Evolutionary conservation across 306 rosid genomes (phyloP), one percentile per base, ranked within the genome.

Genomic region (Alnus rubra): DNA sequence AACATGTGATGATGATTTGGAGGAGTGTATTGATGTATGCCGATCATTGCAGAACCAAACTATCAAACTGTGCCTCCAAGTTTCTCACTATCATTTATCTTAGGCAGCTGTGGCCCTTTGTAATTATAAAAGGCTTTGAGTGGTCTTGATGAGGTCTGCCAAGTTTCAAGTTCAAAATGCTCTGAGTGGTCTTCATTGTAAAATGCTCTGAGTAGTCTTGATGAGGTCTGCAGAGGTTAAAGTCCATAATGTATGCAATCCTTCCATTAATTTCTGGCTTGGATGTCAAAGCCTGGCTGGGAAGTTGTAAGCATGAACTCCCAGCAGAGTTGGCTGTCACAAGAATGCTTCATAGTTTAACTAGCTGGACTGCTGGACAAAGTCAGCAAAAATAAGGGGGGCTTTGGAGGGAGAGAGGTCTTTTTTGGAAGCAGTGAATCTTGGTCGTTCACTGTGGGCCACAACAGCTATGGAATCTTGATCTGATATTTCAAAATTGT

Each of bases 1-100:
- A 64, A 93, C 98, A 44, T 90, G 98, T 85, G 98, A 93, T 85
- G 90, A 88, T 78, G 98, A 96, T 85, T 83, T 91, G 62, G 96
- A 91, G 80, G 99, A 96, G 80, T 96, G 99, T 78, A 84, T 96
- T 80, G 98, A 90, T 82, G 92, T 96, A 15, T 82, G 82, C 73
- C 91, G 80, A 83, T 82, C 91, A 54, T 87, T 89, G 49, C 83
- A 56, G 69, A 65, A 67, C 77, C 74, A 77, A 42, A 90, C 94
- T 7, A 90, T 96, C 80, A 96, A 92, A 86, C 94, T 96, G 69
- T 82, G 86, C 39, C 78, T 94, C 64, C 97, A 89, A 37, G 62
- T 74, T 33, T 88, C 93, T 74, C 88, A 83, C 62, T 82, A 79
- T 84, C 31, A 39, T 73, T 42, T 37, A 45, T 54, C 75, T 80